A percentile compares a stretch with the other conserved stretches of the same genome.
Conservation (phyloP, 2,329 filamentous ascomycete genomes). For the Aspergillus neotritici region DNA sequence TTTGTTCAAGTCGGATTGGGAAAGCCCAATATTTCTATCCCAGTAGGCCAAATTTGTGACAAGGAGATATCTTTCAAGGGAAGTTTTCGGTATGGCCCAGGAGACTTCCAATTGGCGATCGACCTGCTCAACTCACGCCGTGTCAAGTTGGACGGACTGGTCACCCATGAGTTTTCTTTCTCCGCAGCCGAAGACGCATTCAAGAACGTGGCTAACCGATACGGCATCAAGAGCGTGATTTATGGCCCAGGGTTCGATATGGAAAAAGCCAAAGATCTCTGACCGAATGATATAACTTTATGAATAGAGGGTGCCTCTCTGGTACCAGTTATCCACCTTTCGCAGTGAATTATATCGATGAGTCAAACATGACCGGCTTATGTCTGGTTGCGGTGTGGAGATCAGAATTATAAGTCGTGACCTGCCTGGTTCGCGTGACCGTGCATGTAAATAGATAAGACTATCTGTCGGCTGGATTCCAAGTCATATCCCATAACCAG, state of each 20-base stretch:
- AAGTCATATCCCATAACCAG: constrained; percentile 28
- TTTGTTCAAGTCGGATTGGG: constrained; percentile 86
- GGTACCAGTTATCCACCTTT: no score
- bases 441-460: no score
- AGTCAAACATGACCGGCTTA: no score
- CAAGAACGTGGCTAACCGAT: constrained; percentile 70
- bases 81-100: constrained; percentile 77
- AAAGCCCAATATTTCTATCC: constrained; percentile 61
- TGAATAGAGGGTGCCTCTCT: no score
- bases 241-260: constrained; percentile 24
- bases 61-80: constrained; percentile 82
- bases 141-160: constrained; percentile 69
- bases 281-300: no score
- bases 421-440: no score
- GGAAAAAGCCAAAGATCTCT: constrained; percentile 10
- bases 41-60: constrained; percentile 70
- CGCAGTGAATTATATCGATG: no score
- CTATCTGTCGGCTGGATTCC: constrained; percentile 12
- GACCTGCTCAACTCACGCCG: constrained; percentile 57
- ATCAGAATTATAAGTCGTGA: no score
- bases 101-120: constrained; percentile 76
- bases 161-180: constrained; percentile 70
- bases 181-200: constrained; percentile 76
- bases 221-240: constrained; percentile 45
- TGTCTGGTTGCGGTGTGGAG: no score